A percentile compares a stretch with the other conserved stretches of the same genome.
phyloP scores from a whole-genome alignment of 2,329 filamentous ascomycete genomes.

The Sporothrix inflata region DNA sequence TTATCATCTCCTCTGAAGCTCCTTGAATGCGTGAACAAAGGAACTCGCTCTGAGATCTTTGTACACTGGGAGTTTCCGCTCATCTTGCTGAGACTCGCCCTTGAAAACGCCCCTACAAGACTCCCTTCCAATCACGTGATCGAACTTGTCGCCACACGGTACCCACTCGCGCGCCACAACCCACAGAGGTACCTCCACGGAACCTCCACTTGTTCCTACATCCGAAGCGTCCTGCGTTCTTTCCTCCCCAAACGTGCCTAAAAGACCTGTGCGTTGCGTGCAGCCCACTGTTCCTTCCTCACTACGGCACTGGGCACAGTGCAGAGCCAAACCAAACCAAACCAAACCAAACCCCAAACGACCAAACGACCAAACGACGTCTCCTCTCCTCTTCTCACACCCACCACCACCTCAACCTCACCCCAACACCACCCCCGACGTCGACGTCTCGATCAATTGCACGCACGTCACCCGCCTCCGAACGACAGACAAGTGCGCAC shows the following conservation, averaged over 20 bases:
- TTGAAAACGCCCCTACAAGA: too few relatives aligned
- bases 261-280: not conserved
- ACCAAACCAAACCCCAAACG: not conserved
- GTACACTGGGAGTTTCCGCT: not conserved
- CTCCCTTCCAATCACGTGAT: not conserved
- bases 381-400: not conserved
- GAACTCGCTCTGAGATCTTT: not conserved
- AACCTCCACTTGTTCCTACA: not conserved
- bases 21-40: not conserved
- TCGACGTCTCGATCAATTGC: not conserved
- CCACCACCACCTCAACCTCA: not conserved
- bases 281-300: not conserved
- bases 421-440: not conserved
- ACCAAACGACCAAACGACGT: slow-evolving; percentile 1
- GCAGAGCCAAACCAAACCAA: not conserved
- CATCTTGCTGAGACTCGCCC: too few relatives aligned
- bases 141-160: not conserved
- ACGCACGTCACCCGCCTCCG: not conserved
- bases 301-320: not conserved
- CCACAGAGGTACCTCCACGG: slow-evolving; percentile 10
- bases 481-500: not conserved
- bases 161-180: slow-evolving; percentile 13
- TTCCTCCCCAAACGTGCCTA: not conserved
- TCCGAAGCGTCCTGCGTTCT: not conserved
- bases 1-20: not conserved